Evolutionary conservation across 441 rosid genomes (phyloP), one percentile per base, ranked within the genome.

Genomic region (Aleurites moluccanus): DNA sequence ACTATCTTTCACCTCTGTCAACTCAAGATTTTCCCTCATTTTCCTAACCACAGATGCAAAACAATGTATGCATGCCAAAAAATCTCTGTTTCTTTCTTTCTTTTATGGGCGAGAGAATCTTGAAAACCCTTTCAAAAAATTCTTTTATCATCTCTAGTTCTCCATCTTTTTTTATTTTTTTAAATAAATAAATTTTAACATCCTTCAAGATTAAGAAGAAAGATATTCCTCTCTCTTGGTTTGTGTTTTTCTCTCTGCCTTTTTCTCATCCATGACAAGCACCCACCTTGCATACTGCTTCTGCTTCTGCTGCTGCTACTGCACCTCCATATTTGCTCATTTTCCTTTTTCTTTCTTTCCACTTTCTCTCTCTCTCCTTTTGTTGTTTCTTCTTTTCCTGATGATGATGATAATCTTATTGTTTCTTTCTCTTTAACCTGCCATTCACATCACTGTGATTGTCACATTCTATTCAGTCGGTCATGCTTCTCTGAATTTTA

Each of bases 261-360:
- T 81, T 83, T 85, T 77, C 86, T 89, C 80, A 88, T 82, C 98
- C 96, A 89, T 67, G 96, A 82, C 71, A 94, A 83, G 83, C 98
- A 94, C 60, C 97, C 94, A 65, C 82, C 83, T 83, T 80, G 86
- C 77, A 80, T 64, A 23, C 73, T 20, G 69, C 59, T 75, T 2
- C 77, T 60, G 44, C 60, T 56, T 10, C 28, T 78, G 10, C 73
- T n/a, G n/a, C n/a, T 20, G 74, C 53, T 75, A 3, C 77, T 79
- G 50, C 85, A 67, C 52, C 65, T 83, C 83, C 81, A 78, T 71
- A 71, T 70, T 62, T 59, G 55, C 50, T 78, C 75, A 53, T 64
- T 78, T n/a, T 70, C 80, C 30, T 78, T 76, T 50, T 77, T 75
- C 78, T 80, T 77, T 21, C 40, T 78, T 15, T 70, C 74, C 56